Base-by-base conservation (phyloP, 306 rosid genomes). In the Rubus idaeus region DNA sequence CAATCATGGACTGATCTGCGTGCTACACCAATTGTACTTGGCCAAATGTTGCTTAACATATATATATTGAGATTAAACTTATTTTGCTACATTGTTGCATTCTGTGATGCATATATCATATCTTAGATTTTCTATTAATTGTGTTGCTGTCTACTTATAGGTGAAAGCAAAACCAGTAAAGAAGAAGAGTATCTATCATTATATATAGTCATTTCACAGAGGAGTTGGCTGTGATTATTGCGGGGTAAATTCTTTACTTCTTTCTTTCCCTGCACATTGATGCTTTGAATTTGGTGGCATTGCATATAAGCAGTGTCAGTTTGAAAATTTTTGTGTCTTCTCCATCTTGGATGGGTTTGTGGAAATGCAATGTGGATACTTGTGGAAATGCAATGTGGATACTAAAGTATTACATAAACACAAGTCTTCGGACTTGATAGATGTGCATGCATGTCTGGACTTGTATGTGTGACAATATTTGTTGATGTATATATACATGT, bases 141-240 rank as follows among this genome's bases (percentile, higher is more conserved):
- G 56, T 81, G 53, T 68, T 52, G 62, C 65, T 46, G 9, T 85
- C 40, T 81, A 64, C 79, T 81, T 82, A 68, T 84, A 90, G 98
- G 89, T 91, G 79, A 80, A 50, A 13, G 21, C 37, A 83, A 76
- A 60, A 60, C 51, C 39, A 68, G 75, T 57, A 49, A 71, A 21
- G 46, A 71, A 75, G 87, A 73, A 78, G 75, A 68, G 71, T 80
- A 40, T 20, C 11, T 8, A 13, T 75, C 77, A 40, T 58, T 53
- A 64, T 83, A 73, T 53, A 64, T 83, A 73, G 84, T 42, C 80
- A 39, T 87, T 83, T 83, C 98, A 94, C 77, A 0, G 16, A 23
- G 72, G 35, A 61, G 79, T 64, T 84, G 97, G 98, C 39, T 91
- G 98, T 68, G 98, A 94, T 82, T 87, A 73, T 83, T 94, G 98